Conservation (phyloP, 805 yeast genomes). For the Candida jianshihensis region DNA sequence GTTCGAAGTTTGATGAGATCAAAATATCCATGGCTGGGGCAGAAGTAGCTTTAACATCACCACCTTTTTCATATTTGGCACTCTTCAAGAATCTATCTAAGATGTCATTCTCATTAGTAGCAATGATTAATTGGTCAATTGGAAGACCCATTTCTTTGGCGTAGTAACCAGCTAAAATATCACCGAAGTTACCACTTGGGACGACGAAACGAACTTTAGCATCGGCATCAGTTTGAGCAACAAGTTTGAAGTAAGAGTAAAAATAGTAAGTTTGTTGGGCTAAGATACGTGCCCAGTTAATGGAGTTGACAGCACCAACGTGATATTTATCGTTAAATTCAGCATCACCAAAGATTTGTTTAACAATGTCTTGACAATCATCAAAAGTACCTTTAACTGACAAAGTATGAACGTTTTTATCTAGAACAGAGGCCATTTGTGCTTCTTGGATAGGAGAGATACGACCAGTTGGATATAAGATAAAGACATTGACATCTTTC, state of each 20-base stretch:
- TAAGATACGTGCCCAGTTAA: constrained; percentile 97
- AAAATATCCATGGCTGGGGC: constrained; percentile 99
- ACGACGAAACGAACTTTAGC: constrained; percentile 76
- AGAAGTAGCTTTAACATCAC: constrained; percentile 75
- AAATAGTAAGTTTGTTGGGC: constrained; percentile 98
- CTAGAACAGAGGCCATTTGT: constrained; percentile 96
- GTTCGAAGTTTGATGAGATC: constrained; percentile 92
- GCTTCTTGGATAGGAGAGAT: constrained; percentile 97
- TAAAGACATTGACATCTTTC: constrained; percentile 95
- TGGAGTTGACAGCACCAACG: constrained; percentile 96
- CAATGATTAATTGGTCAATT: constrained; percentile 76
- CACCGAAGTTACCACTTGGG: constrained; percentile 98
- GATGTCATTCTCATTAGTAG: constrained; percentile 94
- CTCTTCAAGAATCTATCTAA: constrained; percentile 85
- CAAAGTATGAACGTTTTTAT: constrained; percentile 87
- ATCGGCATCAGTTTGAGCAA: constrained; percentile 31
- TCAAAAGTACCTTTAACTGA: constrained; percentile 96
- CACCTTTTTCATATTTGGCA: constrained; percentile 75
- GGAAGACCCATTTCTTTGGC: constrained; percentile 97
- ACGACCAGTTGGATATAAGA: constrained; percentile 93
- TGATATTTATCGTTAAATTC: constrained; percentile 87
- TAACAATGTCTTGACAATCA: constrained; percentile 96
- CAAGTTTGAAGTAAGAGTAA: constrained; percentile 76
- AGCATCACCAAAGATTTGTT: constrained; percentile 82
- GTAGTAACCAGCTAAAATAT: constrained; percentile 91